These are phyloP conservation scores for Calonectria hawksworthii DNA, from an alignment of 2,329 filamentous ascomycete genomes.

Conservation along the genomic window DNA sequence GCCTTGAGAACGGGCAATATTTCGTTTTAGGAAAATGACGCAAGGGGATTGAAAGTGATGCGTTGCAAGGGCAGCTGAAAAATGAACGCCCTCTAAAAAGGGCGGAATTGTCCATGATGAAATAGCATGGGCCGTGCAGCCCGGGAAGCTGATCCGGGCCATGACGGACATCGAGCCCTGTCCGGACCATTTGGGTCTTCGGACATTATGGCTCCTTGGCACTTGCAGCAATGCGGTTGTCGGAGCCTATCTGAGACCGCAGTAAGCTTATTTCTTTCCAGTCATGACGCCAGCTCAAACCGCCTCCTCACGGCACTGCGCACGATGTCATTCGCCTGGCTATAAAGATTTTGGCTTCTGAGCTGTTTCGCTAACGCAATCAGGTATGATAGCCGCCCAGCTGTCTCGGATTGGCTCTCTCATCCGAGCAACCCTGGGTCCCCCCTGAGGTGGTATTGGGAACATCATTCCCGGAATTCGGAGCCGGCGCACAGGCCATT, in stretches of 20 bases:
- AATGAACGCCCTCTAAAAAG: neutral
- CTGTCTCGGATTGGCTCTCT: neutral
- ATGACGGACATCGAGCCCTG: neutral
- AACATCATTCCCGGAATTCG: neutral
- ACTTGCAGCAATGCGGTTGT: neutral
- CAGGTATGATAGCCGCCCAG: neutral
- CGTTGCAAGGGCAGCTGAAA: neutral
- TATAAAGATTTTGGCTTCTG: neutral
- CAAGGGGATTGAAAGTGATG: neutral
- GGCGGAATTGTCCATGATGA: neutral
- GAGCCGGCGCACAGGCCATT: slow-evolving; percentile 4
- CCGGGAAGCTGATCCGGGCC: neutral
- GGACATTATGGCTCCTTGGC: slow-evolving; percentile 5
- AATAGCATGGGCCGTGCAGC: neutral
- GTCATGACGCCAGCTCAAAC: neutral
- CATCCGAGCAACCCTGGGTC: neutral
- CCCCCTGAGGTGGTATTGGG: neutral
- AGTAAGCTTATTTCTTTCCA: slow-evolving; percentile 1
- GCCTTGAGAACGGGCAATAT: neutral
- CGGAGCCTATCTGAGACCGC: neutral
- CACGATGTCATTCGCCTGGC: neutral
- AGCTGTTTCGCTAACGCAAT: neutral
- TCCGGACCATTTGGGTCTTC: neutral
- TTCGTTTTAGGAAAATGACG: neutral
- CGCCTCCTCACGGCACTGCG: neutral